phyloP scores from a whole-genome alignment of 169 alveolate species.

The Miamiensis avidus region DNA sequence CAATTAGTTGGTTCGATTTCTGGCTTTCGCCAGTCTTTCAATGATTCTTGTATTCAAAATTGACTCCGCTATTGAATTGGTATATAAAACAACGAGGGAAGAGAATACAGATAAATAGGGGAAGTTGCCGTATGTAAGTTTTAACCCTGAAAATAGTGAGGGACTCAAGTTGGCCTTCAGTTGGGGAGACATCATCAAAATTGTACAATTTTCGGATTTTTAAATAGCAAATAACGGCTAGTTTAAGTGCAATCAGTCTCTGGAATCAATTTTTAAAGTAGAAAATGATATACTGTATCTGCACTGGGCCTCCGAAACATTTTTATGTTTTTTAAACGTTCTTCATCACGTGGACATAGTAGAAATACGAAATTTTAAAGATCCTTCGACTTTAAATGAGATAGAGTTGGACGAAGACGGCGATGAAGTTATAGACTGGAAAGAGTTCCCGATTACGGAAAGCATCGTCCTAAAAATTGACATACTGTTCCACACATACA shows the following conservation, averaged over 20 bases:
- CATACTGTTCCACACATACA: not conserved
- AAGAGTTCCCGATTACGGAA: not conserved
- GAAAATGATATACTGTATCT: not conserved
- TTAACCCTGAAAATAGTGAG: not conserved
- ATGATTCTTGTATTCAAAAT: not conserved
- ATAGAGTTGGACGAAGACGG: no score
- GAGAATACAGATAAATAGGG: not conserved
- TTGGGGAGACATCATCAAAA: not conserved
- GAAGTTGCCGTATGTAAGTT: not conserved
- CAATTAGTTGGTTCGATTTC: not conserved
- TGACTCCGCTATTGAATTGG: not conserved
- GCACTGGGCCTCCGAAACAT: not conserved
- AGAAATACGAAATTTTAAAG: not conserved
- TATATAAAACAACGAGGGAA: not conserved
- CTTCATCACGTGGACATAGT: not conserved
- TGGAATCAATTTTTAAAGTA: not conserved
- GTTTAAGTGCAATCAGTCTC: not conserved
- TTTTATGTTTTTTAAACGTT: not conserved
- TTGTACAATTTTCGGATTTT: no score
- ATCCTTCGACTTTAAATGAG: no score
- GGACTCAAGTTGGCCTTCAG: not conserved
- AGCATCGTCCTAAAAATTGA: not conserved
- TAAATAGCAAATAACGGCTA: not conserved
- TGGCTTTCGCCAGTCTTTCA: not conserved
- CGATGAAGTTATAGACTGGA: not conserved